A percentile compares a stretch with the other conserved stretches of the same genome.
phyloP scores from a whole-genome alignment of 2,329 filamentous ascomycete species.

The Arachnopeziza araneosa region DNA sequence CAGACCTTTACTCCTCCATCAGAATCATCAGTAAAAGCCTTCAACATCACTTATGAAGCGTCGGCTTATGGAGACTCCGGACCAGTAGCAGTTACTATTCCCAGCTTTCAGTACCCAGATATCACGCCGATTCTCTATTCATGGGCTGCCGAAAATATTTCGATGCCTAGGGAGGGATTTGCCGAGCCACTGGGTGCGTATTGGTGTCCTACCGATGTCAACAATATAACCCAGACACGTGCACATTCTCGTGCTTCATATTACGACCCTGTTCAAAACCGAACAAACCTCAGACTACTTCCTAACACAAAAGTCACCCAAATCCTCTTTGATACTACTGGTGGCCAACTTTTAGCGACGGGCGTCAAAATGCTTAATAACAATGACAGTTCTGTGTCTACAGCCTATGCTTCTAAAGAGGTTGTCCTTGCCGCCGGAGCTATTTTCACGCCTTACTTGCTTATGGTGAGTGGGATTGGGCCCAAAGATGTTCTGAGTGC shows the following conservation, averaged over 20 bases:
- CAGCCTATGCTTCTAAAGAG: background rate
- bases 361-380: background rate
- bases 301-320: background rate
- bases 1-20: constrained; percentile 16
- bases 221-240: background rate
- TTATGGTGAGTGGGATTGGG: background rate
- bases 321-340: background rate
- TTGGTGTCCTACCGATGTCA: background rate
- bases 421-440: background rate
- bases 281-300: background rate
- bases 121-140: background rate
- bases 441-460: background rate
- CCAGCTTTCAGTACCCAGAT: background rate
- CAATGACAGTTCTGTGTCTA: background rate
- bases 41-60: background rate
- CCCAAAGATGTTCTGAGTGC: background rate
- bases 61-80: background rate
- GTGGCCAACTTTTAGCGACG: background rate
- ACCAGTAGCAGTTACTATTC: background rate
- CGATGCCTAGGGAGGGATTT: background rate
- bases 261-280: background rate
- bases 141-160: background rate
- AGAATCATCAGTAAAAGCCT: background rate
- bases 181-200: background rate
- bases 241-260: background rate